Evolutionary conservation across 1,284 basidiomycete genomes (phyloP).

Genomic region (Cerioporus squamosus): DNA sequence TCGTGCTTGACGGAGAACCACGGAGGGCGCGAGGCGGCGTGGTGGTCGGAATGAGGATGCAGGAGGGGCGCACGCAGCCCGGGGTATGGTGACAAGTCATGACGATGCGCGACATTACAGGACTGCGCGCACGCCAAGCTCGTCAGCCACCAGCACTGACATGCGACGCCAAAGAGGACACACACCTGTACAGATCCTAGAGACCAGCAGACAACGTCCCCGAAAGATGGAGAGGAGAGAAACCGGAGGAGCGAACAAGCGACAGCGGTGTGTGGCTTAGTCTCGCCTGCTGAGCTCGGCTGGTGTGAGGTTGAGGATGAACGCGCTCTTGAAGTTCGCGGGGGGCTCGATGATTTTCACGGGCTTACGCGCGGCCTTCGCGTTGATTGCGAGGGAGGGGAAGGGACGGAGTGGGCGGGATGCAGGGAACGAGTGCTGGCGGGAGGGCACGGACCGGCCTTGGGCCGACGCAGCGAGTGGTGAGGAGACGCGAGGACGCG

Average conservation of each 20-base stretch:
- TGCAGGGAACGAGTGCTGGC: slow-evolving; percentile 51
- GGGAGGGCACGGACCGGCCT: slow-evolving; percentile 29
- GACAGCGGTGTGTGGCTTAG: slow-evolving; percentile 34
- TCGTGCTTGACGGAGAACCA: slow-evolving; percentile 7
- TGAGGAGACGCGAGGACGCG: slow-evolving; percentile 52
- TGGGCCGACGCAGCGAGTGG: slow-evolving; percentile 55
- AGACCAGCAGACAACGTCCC: slow-evolving; percentile 8
- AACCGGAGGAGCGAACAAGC: neutral
- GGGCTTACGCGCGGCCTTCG: slow-evolving; percentile 40
- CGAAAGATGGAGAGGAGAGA: slow-evolving; percentile 1
- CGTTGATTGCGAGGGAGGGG: slow-evolving; percentile 54
- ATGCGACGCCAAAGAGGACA: neutral
- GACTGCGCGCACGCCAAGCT: slow-evolving; percentile 1
- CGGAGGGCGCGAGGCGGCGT: neutral
- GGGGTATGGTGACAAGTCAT: slow-evolving; percentile 17
- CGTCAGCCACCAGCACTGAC: neutral
- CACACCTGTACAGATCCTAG: slow-evolving; percentile 19
- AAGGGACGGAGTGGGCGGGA: slow-evolving; percentile 80
- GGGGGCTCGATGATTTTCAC: slow-evolving; percentile 80
- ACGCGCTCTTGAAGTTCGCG: slow-evolving; percentile 67
- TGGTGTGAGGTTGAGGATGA: slow-evolving; percentile 78
- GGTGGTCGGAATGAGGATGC: slow-evolving; percentile 20
- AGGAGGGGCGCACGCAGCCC: slow-evolving; percentile 17
- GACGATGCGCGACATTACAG: slow-evolving; percentile 7
- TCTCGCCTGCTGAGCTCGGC: slow-evolving; percentile 78